Evolutionary conservation across 257 asterid species (phyloP), one percentile per base, ranked within the genome.

Genomic region (Scutellaria minor): DNA sequence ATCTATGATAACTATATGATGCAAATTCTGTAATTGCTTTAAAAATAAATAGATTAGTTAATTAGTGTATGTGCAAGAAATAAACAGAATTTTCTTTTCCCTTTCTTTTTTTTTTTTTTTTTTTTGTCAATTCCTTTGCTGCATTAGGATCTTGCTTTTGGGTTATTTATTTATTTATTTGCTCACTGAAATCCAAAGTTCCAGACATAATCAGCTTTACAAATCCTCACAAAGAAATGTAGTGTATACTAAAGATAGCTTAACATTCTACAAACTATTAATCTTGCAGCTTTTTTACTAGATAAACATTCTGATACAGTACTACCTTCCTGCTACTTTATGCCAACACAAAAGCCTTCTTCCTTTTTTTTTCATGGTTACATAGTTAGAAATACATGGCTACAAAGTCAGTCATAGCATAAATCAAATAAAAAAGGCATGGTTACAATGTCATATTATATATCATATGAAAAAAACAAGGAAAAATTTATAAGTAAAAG

Each of bases 71-170:
- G 15, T 15, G 37, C 60, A 7, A 54, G 13, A 14, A 54, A 22
- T 22, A 54, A 13, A 54, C 37, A 18, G 60, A 54, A 14, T 48
- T 54, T 54, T 6, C 6, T 22, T 54, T 1, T 24, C 1, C 27
- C 2, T 1, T 2, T 24, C 2, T 1, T 54, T 18, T 37, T 9
- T 54, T 24, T 2, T 2, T 22, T 22, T 22, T 54, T 18, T 37
- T 9, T 54, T 54, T 22, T 55, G 61, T 24, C 61, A 22, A 55
- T 55, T 55, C 40, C 40, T 22, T 39, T 9, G 40, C 9, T 22
- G 61, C 39, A 54, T 9, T 54, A 54, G 60, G 60, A 54, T 20
- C 9, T 54, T 54, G 63, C 63, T 56, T 37, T 54, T 54, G n/a
- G 39, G 20, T 54, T 54, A n/a, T 55, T 9, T 13, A 35, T 18